Base-by-base conservation (phyloP, 225 moss, liverwort and hornwort species). In the Sphagnum tenellum region DNA sequence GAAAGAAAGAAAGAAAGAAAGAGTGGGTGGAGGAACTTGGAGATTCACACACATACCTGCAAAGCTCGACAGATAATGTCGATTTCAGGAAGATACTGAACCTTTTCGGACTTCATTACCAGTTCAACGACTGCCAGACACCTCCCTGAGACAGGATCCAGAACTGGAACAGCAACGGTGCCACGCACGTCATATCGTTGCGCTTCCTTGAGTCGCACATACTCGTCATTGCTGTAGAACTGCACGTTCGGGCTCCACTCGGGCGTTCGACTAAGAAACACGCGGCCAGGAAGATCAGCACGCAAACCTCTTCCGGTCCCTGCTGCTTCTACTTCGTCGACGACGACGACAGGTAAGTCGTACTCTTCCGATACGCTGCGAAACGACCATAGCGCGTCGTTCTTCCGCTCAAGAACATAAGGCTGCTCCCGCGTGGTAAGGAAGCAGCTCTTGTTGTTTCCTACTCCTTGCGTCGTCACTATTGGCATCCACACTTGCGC, bases 181-280 rank as follows among this genome's bases (percentile, higher is more conserved):
- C 98, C 90, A 54, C 88, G 79, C 4, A 98, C 80, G 48, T 80
- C 81, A 74, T 87, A 93, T 64, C 89, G 81, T 47, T 88, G 85
- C 4, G 98, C 98, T 62, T 93, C 90, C 70, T 79, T 82, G n/a
- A 88, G 81, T 55, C 98, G 84, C 64, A 84, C 69, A 64, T 90
- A 98, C 71, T 98, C 98, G 57, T 89, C 68, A 45, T 80, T 74
- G 7, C 75, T 89, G 70, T 98, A 98, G 63, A 85, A 98, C 64
- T 90, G 90, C 75, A 98, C 98, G 75, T 98, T 98, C 14, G 98
- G 98, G 4, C 93, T 87, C 98, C 98, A 98, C 62, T 98, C 98
- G 5, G 93, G 82, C 49, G 77, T 75, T 56, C 82, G 86, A 12
- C 71, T 75, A 44, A 79, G 48, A 46, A 86, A 98, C 12, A 98